Percentiles rank a stretch among this genome's conserved stretches.
Evolutionary conservation across 176 grass and related monocot genomes (phyloP).

Genomic region (Melocanna baccifera): DNA sequence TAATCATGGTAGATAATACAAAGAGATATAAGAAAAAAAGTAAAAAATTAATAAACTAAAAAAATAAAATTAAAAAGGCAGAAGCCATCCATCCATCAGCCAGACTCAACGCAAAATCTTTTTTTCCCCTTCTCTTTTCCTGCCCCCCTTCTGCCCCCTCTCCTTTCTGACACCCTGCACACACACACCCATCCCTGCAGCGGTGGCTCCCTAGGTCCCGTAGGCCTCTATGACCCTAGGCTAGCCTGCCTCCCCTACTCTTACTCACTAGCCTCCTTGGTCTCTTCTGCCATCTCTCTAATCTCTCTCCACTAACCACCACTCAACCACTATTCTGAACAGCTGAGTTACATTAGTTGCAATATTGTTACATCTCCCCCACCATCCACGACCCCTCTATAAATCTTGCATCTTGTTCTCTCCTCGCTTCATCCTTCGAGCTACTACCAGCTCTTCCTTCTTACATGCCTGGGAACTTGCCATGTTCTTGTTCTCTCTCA

Average conservation of each 20-base stretch:
- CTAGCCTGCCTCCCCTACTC: not conserved
- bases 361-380: conserved; percentile 15
- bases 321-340: conserved; percentile 45
- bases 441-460: not conserved
- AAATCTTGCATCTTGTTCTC: conserved; percentile 26
- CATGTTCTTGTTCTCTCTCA: not conserved
- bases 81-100: conserved; percentile 4
- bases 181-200: conserved; percentile 2
- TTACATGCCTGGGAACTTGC: not conserved
- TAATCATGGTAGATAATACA: no score
- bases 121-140: conserved; percentile 14
- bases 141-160: conserved; percentile 31
- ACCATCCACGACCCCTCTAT: conserved; percentile 24
- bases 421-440: not conserved
- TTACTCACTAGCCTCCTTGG: not conserved
- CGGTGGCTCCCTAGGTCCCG: conserved; percentile 45
- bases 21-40: no score
- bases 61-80: no score
- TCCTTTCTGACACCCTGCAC: conserved; percentile 29
- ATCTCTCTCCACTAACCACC: conserved; percentile 32
- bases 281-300: not conserved
- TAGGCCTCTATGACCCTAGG: conserved; percentile 26
- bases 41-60: no score
- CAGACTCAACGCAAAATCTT: not conserved
- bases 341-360: not conserved